These are phyloP conservation scores for Teunomyces funiuensis DNA, from an alignment of 805 yeast species.

Conservation along the genomic window DNA sequence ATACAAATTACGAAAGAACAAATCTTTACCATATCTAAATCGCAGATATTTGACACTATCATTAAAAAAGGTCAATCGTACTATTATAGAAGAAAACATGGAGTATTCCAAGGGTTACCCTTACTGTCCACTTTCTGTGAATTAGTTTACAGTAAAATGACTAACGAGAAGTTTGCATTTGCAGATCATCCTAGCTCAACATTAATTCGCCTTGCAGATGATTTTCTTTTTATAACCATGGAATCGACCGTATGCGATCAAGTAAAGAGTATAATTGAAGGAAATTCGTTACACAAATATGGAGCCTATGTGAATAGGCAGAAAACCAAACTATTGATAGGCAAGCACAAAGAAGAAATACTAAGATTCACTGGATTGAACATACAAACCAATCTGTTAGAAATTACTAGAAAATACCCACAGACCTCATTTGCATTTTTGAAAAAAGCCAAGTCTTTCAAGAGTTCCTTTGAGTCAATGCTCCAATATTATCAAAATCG, in stretches of 20 bases:
- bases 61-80: constrained; percentile 41
- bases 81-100: constrained; percentile 50
- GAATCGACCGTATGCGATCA: constrained; percentile 20
- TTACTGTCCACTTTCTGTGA: constrained; percentile 76
- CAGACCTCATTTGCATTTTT: constrained; percentile 11
- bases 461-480: constrained; percentile 20
- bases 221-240: constrained; percentile 70
- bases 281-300: constrained; percentile 21
- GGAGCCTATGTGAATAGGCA: constrained; percentile 38
- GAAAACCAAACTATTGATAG: constrained; percentile 21
- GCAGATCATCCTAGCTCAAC: constrained; percentile 25
- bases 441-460: constrained; percentile 16
- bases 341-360: constrained; percentile 11
- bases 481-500: constrained; percentile 21
- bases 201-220: constrained; percentile 76
- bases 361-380: constrained; percentile 33
- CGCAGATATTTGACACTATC: constrained; percentile 55
- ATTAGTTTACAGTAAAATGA: constrained; percentile 62
- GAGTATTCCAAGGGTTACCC: constrained; percentile 84
- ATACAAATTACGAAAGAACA: constrained; percentile 41
- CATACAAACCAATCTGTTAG: constrained; percentile 22
- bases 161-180: constrained; percentile 35
- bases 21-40: constrained; percentile 43
- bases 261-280: constrained; percentile 18
- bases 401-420: constrained; percentile 14